phyloP scores from a whole-genome alignment of 768 basidiomycete genomes.

The Mycena leptocephala region DNA sequence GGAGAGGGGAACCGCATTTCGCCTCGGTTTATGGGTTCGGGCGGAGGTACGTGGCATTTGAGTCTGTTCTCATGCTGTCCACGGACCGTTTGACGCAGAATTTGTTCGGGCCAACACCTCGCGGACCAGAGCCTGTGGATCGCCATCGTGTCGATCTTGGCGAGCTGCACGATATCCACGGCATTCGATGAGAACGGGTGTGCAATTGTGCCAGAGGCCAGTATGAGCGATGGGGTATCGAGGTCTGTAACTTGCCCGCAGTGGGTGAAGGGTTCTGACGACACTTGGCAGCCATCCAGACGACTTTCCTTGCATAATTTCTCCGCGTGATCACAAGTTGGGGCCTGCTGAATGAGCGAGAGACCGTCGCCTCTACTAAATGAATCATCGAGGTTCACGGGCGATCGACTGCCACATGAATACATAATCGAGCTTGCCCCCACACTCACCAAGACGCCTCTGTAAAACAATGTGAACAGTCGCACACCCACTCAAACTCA shows the following conservation, averaged over 20 bases:
- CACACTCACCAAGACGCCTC: constrained; percentile 5
- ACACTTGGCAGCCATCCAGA: constrained; percentile 9
- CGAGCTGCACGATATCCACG: constrained; percentile 34
- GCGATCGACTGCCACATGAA: constrained; percentile 4
- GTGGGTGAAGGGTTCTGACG: neutral
- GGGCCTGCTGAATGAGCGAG: neutral
- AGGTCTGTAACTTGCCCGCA: constrained; percentile 3
- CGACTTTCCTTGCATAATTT: constrained; percentile 12
- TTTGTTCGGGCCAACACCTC: constrained; percentile 46
- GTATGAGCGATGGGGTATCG: constrained; percentile 23
- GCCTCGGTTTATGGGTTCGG: constrained; percentile 42
- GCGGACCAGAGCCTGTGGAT: constrained; percentile 36
- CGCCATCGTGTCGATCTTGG: constrained; percentile 36
- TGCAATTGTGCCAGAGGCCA: constrained; percentile 21
- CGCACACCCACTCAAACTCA: neutral
- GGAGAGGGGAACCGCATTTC: constrained; percentile 35
- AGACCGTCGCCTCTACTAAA: constrained; percentile 2
- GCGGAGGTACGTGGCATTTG: constrained; percentile 38
- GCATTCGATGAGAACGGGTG: constrained; percentile 40
- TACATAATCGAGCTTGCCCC: constrained; percentile 6
- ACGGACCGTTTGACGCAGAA: constrained; percentile 30
- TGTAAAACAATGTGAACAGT: constrained; percentile 4
- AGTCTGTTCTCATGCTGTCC: constrained; percentile 8
- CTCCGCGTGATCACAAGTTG: neutral
- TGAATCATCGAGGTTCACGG: constrained; percentile 2